Evolutionary conservation across 345 rosid genomes (phyloP), one percentile per base, ranked within the genome.

Genomic region (Dipteronia dyeriana): DNA sequence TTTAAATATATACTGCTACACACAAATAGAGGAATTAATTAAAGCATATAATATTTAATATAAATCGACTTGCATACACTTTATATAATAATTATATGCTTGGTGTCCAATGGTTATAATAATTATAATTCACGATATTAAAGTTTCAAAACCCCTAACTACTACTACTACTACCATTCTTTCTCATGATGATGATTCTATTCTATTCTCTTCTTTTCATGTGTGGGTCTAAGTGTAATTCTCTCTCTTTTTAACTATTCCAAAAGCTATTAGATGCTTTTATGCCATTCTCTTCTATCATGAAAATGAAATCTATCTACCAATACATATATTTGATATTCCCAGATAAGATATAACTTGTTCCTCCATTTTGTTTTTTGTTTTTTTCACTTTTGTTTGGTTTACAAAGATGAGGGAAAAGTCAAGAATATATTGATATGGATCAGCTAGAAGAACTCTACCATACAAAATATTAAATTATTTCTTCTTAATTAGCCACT

Each of bases 141-240:
- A 53, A 14, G 60, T 56, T 14, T 56, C 4, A 14, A 75, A 71
- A 45, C 71, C 53, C 49, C 77, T 80, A 60, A 70, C 70, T 61
- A 22, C 68, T 66, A 62, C 84, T 84, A 76, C 70, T 61, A 26
- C 68, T 57, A 62, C 84, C 85, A 76, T 73, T 84, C 80, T 75
- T 81, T 79, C 64, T 73, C 82, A 86, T 83, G 88, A 85, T 41
- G 45, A 9, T 41, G 38, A 34, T 34, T 34, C 10, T 7, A 41
- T 86, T 87, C 85, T 74, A 76, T 87, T 85, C 90, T 81, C 86
- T 85, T 87, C 86, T 86, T 88, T 86, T 86, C 26, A 85, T 80
- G 82, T 70, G 71, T 70, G 71, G 81, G 84, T 71, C 81, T 68
- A 75, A 71, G 78, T 66, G 86, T 84, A 81, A 76, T 79, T 82